These are phyloP conservation scores for Aspergillus chevalieri DNA, from an alignment of 2,329 filamentous ascomycete genomes.

Conservation along the genomic window DNA sequence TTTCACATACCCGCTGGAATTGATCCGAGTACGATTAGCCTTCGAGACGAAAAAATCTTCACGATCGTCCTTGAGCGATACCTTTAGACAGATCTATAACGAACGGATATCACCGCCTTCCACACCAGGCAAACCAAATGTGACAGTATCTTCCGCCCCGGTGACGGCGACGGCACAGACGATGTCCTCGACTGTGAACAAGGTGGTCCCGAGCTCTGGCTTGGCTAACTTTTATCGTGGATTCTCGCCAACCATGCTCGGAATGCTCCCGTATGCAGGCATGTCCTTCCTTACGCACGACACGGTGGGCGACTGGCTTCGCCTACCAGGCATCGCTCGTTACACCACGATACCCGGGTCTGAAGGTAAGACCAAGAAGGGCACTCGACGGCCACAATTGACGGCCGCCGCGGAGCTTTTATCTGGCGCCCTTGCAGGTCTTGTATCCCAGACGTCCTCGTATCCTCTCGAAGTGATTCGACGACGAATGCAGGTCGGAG, in stretches of 20 bases:
- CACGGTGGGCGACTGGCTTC: conserved; percentile 76
- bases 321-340: conserved; percentile 58
- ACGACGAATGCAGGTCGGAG: conserved; percentile 91
- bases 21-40: conserved; percentile 84
- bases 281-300: conserved; percentile 95
- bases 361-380: conserved; percentile 40
- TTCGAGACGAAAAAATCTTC: conserved; percentile 81
- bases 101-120: conserved; percentile 53
- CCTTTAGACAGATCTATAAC: conserved; percentile 79
- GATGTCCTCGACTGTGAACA: conserved; percentile 38
- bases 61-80: conserved; percentile 64
- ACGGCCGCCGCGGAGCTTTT: conserved; percentile 80
- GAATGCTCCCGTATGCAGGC: conserved; percentile 95
- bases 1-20: conserved; percentile 90
- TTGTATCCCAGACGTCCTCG: conserved; percentile 84
- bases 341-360: conserved; percentile 69
- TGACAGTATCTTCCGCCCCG: conserved; percentile 35
- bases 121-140: conserved; percentile 31
- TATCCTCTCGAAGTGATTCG: conserved; percentile 93
- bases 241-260: conserved; percentile 80
- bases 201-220: conserved; percentile 58
- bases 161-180: conserved; percentile 33
- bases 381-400: conserved; percentile 60
- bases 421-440: conserved; percentile 76
- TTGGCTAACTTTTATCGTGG: conserved; percentile 91